Evolutionary conservation across 306 rosid species (phyloP).

Genomic region (Vachellia pachyceras): DNA sequence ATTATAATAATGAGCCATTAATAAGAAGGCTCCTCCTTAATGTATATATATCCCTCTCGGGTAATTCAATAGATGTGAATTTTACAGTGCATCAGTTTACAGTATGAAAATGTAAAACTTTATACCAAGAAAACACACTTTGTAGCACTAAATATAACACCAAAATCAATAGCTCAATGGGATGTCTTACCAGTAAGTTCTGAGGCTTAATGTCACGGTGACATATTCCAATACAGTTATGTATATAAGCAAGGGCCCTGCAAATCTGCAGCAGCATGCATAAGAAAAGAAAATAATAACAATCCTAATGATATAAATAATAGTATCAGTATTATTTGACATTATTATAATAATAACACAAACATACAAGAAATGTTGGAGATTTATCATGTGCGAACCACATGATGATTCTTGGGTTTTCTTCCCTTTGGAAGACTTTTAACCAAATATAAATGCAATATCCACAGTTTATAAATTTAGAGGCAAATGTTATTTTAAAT

Average conservation of each 20-base stretch:
- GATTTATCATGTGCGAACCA: conserved; percentile 15
- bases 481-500: background rate
- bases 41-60: no score
- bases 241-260: conserved; percentile 48
- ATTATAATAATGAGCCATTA: no score
- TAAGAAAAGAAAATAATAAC: background rate
- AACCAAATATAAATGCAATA: conserved; percentile 6
- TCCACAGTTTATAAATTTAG: background rate
- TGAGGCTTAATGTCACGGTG: conserved; percentile 86
- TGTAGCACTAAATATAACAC: conserved; percentile 2
- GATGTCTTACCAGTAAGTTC: conserved; percentile 76
- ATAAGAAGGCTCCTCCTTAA: no score
- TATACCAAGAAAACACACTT: conserved; percentile 9
- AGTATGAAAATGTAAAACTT: background rate
- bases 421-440: conserved; percentile 15
- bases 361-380: background rate
- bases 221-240: conserved; percentile 77
- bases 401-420: conserved; percentile 20
- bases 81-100: no score
- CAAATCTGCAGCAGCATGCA: conserved; percentile 56
- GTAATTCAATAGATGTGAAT: no score
- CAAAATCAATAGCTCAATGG: conserved; percentile 27
- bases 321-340: background rate
- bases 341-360: background rate
- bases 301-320: background rate